Base-by-base conservation (phyloP, 331 rosid species). In the Rosa hybrid region DNA sequence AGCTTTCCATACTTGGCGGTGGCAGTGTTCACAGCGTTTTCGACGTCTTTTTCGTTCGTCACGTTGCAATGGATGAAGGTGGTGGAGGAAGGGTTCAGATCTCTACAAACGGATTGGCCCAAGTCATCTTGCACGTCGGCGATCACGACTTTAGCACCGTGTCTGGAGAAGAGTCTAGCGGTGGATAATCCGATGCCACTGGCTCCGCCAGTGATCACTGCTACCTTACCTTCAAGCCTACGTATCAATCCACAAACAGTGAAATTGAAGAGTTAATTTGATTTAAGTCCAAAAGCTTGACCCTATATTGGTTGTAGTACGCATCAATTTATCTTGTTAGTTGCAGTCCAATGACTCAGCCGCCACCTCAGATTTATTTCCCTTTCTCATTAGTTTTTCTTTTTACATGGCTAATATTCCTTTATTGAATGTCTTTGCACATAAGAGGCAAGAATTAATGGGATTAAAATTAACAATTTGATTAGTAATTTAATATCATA, bases 191-290 rank as follows among this genome's bases (percentile, higher is more conserved):
- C 93, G 2, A 91, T 81, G 54, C 96, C 90, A 4, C 88, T 83
- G 0, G 92, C 89, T 5, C 91, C 93, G 0, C 96, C 93, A 0
- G 96, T 91, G 51, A 91, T 74, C 7, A 91, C 3, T 2, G 90
- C 91, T 39, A 91, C 93, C 82, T 89, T 89, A 16, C 91, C 91
- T 53, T 89, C 92, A 12, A 89, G 81, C 79, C 91, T 86, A 45
- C 1, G 70, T 53, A 48, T 27, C 39, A 0, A 45, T 14, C 9
- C 81, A 20, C 49, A 45, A 45, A 45, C 49, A 45, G 49, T 45
- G 9, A 8, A 45, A 9, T 45, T 8, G 39, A 3, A 34, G 39
- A 34, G 39, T 34, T 34, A 34, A 34, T 34, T 34, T 34, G 39
- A 34, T 34, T 34, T 34, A 34, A 34, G 39, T 34, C 4, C 39